Conservation (phyloP, 163 green algal species). For the Botryococcus braunii region DNA sequence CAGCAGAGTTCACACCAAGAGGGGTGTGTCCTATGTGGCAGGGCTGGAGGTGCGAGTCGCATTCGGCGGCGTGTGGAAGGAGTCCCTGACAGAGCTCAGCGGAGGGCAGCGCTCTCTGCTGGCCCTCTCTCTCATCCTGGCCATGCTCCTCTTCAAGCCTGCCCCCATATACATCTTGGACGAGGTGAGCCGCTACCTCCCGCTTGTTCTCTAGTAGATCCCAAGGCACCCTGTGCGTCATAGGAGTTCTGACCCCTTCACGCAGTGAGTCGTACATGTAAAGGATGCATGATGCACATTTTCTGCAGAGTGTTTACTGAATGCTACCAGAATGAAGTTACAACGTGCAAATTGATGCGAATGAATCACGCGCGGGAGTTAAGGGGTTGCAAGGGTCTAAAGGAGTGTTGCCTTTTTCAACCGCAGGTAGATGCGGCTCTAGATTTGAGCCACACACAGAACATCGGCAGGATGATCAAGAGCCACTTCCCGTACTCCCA, state of each 20-base stretch:
- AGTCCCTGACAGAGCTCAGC: slow-evolving; percentile 90
- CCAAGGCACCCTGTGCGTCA: too few relatives aligned
- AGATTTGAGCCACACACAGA: slow-evolving; percentile 98
- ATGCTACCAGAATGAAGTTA: too few relatives aligned
- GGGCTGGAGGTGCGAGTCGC: slow-evolving; percentile 88
- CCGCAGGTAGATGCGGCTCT: slow-evolving; percentile 87
- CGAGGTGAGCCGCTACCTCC: slow-evolving; percentile 65
- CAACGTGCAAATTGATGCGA: too few relatives aligned
- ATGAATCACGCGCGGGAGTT: too few relatives aligned
- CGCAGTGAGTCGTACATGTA: too few relatives aligned
- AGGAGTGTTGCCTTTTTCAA: too few relatives aligned
- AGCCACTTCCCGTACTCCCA: slow-evolving; percentile 93
- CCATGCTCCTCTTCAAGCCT: slow-evolving; percentile 95
- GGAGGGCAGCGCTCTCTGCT: slow-evolving; percentile 93
- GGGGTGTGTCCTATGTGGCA: slow-evolving; percentile 8
- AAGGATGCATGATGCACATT: too few relatives aligned
- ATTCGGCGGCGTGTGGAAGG: slow-evolving; percentile 96
- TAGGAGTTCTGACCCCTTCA: too few relatives aligned
- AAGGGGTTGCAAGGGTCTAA: too few relatives aligned
- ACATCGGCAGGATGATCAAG: slow-evolving; percentile 98
- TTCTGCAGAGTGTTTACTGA: too few relatives aligned
- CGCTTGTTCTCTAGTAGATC: too few relatives aligned
- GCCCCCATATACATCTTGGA: slow-evolving; percentile 99
- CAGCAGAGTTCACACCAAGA: slow-evolving; percentile 2
- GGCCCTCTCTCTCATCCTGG: slow-evolving; percentile 93